Evolutionary conservation across 805 yeast species (phyloP).

Genomic region (Suhomyces kilbournensis): DNA sequence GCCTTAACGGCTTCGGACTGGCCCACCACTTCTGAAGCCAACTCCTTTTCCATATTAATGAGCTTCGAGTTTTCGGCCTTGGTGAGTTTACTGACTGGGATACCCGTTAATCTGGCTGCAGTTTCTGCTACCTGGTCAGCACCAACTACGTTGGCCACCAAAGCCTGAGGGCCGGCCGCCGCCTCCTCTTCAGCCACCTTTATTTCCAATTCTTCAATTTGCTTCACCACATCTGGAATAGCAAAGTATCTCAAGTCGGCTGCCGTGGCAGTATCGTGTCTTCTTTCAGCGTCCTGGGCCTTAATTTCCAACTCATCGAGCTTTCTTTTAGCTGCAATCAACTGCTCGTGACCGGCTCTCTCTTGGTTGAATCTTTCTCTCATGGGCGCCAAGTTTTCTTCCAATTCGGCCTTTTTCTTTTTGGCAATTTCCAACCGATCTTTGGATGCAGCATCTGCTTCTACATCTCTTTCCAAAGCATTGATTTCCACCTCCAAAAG

Average conservation of each 20-base stretch:
- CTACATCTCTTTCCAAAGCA: conserved; percentile 94
- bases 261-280: conserved; percentile 89
- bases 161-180: conserved; percentile 53
- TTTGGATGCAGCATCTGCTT: conserved; percentile 75
- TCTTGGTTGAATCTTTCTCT: conserved; percentile 84
- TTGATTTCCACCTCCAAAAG: conserved; percentile 92
- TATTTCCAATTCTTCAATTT: conserved; percentile 71
- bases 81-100: conserved; percentile 90
- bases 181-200: conserved; percentile 76
- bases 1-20: conserved; percentile 95
- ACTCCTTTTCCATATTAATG: conserved; percentile 88
- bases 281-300: conserved; percentile 95
- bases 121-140: conserved; percentile 91
- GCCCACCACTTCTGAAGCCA: conserved; percentile 84
- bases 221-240: conserved; percentile 83
- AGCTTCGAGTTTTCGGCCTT: conserved; percentile 94
- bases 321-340: conserved; percentile 84
- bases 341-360: conserved; percentile 85
- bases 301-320: conserved; percentile 89
- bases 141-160: conserved; percentile 88
- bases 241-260: conserved; percentile 97
- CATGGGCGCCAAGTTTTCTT: conserved; percentile 81
- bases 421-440: conserved; percentile 81
- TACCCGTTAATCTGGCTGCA: conserved; percentile 94
- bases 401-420: conserved; percentile 75